Evolutionary conservation across 768 basidiomycete genomes (phyloP).

Genomic region (Auriscalpium orientale): DNA sequence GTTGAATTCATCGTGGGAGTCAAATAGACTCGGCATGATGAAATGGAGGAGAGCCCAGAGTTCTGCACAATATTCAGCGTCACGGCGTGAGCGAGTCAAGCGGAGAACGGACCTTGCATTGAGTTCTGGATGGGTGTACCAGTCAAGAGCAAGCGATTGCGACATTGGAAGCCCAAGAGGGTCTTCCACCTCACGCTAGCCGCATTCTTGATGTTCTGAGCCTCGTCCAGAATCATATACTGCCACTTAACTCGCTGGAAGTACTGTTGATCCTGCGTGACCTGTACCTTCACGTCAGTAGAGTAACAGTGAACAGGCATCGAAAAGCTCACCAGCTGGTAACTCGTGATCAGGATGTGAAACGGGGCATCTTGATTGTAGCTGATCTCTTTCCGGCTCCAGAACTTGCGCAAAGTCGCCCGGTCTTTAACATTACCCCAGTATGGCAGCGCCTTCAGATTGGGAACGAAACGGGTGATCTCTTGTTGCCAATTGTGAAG

Average conservation of each 20-base stretch:
- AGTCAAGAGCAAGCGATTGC: constrained; percentile 89
- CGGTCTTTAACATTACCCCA: constrained; percentile 98
- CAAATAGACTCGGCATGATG: constrained; percentile 99
- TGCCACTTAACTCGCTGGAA: constrained; percentile 98
- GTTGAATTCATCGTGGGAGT: constrained; percentile 98
- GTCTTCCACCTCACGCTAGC: constrained; percentile 97
- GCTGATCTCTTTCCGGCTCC: constrained; percentile 96
- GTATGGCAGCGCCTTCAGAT: constrained; percentile 90
- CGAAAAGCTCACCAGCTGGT: constrained; percentile 67
- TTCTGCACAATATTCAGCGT: constrained; percentile 40
- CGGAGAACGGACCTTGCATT: constrained; percentile 75
- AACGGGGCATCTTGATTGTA: constrained; percentile 95
- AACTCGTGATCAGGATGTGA: constrained; percentile 94
- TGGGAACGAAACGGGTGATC: constrained; percentile 89
- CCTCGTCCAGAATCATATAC: constrained; percentile 99
- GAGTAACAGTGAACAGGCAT: neutral
- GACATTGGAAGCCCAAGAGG: constrained; percentile 88
- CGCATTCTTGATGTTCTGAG: constrained; percentile 99
- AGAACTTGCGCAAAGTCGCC: constrained; percentile 89
- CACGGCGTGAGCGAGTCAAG: neutral
- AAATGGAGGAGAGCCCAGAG: constrained; percentile 98
- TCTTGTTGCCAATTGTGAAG: constrained; percentile 99
- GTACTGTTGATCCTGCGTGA: constrained; percentile 95
- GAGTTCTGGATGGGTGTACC: constrained; percentile 99
- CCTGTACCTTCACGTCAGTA: constrained; percentile 33